These are phyloP conservation scores for Metschnikowia lunata DNA, from an alignment of 805 yeast species.

Conservation along the genomic window DNA sequence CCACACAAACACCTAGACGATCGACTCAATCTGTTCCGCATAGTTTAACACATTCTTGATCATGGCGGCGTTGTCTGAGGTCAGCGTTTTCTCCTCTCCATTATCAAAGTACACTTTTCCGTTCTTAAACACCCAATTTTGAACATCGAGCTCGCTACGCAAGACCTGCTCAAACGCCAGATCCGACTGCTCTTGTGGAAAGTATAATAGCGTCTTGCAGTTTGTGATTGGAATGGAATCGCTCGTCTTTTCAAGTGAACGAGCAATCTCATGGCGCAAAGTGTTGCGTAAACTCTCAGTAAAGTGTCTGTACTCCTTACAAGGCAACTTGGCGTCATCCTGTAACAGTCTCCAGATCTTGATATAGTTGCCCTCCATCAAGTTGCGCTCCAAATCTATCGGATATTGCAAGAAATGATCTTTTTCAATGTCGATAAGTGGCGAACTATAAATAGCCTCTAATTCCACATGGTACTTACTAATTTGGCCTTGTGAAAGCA, in stretches of 20 bases:
- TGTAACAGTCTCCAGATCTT: constrained; percentile 79
- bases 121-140: constrained; percentile 55
- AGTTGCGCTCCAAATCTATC: constrained; percentile 82
- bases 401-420: constrained; percentile 73
- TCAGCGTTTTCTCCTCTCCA: constrained; percentile 46
- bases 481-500: constrained; percentile 78
- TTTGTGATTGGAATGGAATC: constrained; percentile 71
- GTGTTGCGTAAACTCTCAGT: constrained; percentile 72
- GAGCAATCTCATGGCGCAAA: constrained; percentile 80
- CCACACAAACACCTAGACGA: constrained; percentile 43
- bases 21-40: constrained; percentile 89
- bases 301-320: constrained; percentile 74
- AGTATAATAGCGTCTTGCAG: constrained; percentile 74
- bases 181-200: constrained; percentile 43
- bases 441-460: constrained; percentile 58
- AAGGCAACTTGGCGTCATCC: constrained; percentile 50
- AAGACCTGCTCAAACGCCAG: constrained; percentile 28
- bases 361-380: constrained; percentile 95
- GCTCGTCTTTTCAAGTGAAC: constrained; percentile 78
- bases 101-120: constrained; percentile 51
- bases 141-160: constrained; percentile 32
- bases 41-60: constrained; percentile 75
- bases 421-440: constrained; percentile 57
- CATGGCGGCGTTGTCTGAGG: constrained; percentile 36
- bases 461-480: constrained; percentile 88